Evolutionary conservation across 179 eudicot genomes (phyloP), one percentile per base, ranked within the genome.

Genomic region (Monotropa hypopitys): DNA sequence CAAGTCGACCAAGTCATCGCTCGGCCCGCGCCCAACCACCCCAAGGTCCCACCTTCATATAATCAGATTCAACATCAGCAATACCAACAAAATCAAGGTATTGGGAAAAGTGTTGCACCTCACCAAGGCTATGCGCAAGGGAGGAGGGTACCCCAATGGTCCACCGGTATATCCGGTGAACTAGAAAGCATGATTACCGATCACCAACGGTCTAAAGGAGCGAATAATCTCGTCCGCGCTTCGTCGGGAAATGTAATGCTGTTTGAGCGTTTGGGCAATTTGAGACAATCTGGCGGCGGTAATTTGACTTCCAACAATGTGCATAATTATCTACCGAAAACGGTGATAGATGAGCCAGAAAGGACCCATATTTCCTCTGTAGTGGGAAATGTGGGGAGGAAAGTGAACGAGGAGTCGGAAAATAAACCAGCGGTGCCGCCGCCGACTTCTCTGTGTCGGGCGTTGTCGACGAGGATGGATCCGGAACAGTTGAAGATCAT

Each of bases 401-500:
- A 86, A 74, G 43, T 69, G 61, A 75, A 35, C 53, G 81, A 90
- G n/a, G 76, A 70, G 45, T n/a, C 73, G 23, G 51, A 82, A 26
- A 76, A 87, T 10, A 30, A 11, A 33, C 33, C 35, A 3, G 50
- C 50, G n/a, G 75, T 87, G 20, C 76, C 81, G n/a, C 76, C 88
- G 20, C 77, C 80, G 3, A 76, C 74, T 74, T 83, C 94, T 4
- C 70, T 91, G 3, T 93, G 97, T 30, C 77, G 97, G 70, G 96
- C 95, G 53, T 78, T 90, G 47, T 89, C 97, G 16, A 87, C 90
- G n/a, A 82, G 97, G 73, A 92, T 89, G 96, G 97, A 94, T 77
- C 98, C 98, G 0, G 94, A 90, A 78, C 76, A 86, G 32, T 57
- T 90, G 77, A 90, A 90, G 86, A 84, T 84, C 43, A 50, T 87